Evolutionary conservation across 2,329 filamentous ascomycete genomes (phyloP), one percentile per base, ranked within the genome.

Genomic region (Keithomyces neogunnii): DNA sequence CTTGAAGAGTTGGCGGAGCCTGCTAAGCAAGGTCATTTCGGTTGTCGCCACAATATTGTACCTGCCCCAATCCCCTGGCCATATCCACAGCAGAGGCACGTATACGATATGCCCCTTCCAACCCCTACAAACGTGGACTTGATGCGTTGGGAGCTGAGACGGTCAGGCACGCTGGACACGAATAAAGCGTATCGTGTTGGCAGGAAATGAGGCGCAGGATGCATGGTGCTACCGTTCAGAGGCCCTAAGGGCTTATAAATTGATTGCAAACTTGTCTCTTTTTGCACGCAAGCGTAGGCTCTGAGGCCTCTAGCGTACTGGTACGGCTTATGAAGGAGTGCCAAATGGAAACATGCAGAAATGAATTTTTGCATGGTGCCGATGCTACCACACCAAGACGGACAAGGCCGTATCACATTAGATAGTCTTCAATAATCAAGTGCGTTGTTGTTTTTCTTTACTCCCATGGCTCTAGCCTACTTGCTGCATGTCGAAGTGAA

Each of bases 1-100:
- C 57, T 54, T 57, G 56, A 52, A 50, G 53, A 54, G 56, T 51
- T 33, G 55, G 57, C 39, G 44, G 43, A 42, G 40, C 43, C n/a
- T 8, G 42, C 35, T 30, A 11, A 36, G 35, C 29, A 39, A 35
- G 32, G 29, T n/a, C 6, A 29, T 33, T n/a, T 19, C 29, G 39
- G n/a, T 31, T 32, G 19, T 36, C 30, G 40, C 28, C 39, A 35
- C 33, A 35, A 19, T 5, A 19, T 11, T 9, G 7, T 29, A 26
- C 40, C 5, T 10, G 26, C 10, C 39, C 5, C 19, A 29, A 19
- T 19, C 19, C 19, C 19, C 19, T 19, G 19, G 19, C 19, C 19
- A 19, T 19, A 19, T 19, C 19, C 19, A 19, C 19, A 19, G 19
- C 19, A 19, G 19, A 19, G 19, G 19, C 19, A 19, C 28, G 40